A percentile compares a stretch with the other conserved stretches of the same genome.
These are phyloP conservation scores for Penicillium fuscoglaucum DNA, from an alignment of 2,329 filamentous ascomycete species.

Conservation along the genomic window DNA sequence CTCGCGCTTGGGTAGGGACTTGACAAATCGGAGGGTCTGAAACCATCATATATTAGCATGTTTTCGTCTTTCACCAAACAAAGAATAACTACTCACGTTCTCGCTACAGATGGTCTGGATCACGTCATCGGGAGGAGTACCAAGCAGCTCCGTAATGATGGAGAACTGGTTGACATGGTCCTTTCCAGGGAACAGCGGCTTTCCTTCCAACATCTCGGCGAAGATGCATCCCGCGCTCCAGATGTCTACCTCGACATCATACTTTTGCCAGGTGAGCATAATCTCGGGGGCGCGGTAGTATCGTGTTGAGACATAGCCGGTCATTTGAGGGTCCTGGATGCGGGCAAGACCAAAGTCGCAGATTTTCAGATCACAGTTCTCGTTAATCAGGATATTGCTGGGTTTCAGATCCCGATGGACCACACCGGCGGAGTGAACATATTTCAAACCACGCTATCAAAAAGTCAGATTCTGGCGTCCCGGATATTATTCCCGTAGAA, in stretches of 20 bases:
- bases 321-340: conserved; percentile 99
- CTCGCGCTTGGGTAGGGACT: conserved; percentile 93
- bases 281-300: conserved; percentile 99
- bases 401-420: conserved; percentile 98
- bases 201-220: conserved; percentile 98
- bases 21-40: conserved; percentile 92
- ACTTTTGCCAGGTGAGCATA: conserved; percentile 99
- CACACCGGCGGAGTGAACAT: conserved; percentile 96
- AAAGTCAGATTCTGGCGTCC: conserved; percentile 19
- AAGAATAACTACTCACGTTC: conserved; percentile 63
- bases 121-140: conserved; percentile 95
- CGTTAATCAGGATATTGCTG: conserved; percentile 98
- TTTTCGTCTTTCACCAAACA: not conserved
- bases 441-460: conserved; percentile 87
- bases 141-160: conserved; percentile 96
- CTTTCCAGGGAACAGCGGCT: conserved; percentile 96
- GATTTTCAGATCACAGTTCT: conserved; percentile 99
- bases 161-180: conserved; percentile 99
- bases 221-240: conserved; percentile 99
- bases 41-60: conserved; percentile 26
- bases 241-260: conserved; percentile 97
- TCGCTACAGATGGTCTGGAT: conserved; percentile 98
- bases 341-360: conserved; percentile 97
- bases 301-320: conserved; percentile 95
- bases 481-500: not conserved